A percentile compares a stretch with the other conserved stretches of the same genome.
These are phyloP conservation scores for Eucalyptus sp. DNA, from an alignment of 345 rosid genomes.

Conservation along the genomic window DNA sequence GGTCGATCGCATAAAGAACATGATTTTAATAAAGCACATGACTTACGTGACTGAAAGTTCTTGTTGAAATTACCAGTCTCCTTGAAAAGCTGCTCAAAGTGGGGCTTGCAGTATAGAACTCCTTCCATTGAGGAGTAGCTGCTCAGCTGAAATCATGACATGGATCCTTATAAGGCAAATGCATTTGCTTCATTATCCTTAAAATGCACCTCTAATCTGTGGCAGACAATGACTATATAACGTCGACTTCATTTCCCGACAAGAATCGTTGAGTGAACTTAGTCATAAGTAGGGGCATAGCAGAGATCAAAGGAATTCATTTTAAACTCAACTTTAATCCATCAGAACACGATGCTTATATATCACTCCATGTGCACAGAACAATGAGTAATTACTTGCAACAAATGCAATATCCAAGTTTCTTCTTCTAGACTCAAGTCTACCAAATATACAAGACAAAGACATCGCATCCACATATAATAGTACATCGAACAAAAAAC, in stretches of 20 bases:
- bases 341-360: not conserved
- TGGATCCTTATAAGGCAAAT: not conserved
- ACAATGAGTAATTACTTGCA: not conserved
- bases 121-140: constrained; percentile 98
- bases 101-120: constrained; percentile 93
- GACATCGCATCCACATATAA: not conserved
- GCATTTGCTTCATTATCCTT: not conserved
- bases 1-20: not conserved
- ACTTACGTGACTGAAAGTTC: constrained; percentile 90
- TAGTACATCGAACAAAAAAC: not conserved
- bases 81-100: constrained; percentile 96
- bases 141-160: constrained; percentile 40
- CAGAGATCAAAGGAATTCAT: not conserved
- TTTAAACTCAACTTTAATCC: not conserved
- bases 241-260: not conserved
- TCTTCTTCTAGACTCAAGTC: not conserved
- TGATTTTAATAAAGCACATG: not conserved
- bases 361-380: not conserved
- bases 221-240: not conserved
- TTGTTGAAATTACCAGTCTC: constrained; percentile 88
- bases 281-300: not conserved
- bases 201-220: not conserved
- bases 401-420: not conserved
- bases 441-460: not conserved
- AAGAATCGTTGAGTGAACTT: not conserved